phyloP scores from a whole-genome alignment of 805 yeast species.

The Teunomyces barrocoloradensis region DNA sequence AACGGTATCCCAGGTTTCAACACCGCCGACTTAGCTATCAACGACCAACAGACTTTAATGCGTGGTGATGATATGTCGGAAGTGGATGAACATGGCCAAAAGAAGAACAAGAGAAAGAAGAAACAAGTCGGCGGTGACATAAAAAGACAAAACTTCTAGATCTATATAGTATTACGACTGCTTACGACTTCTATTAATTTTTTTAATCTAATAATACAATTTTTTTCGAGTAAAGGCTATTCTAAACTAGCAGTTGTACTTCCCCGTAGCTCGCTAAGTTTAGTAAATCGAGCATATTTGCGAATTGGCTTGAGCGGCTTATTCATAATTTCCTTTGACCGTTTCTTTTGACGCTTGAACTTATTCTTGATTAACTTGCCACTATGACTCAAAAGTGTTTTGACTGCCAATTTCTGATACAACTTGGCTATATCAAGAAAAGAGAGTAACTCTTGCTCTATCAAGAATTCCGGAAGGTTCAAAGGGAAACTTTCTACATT shows the following conservation, averaged over 20 bases:
- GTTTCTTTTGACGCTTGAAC: conserved; percentile 15
- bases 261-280: conserved; percentile 19
- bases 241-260: not conserved
- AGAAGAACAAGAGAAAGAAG: conserved; percentile 37
- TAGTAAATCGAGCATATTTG: conserved; percentile 21
- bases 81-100: conserved; percentile 34
- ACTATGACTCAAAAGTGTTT: conserved; percentile 31
- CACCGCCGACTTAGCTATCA: conserved; percentile 61
- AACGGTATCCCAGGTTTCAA: conserved; percentile 80
- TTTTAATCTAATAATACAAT: not conserved
- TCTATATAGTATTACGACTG: not conserved
- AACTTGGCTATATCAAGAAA: conserved; percentile 33
- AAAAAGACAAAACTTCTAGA: conserved; percentile 35
- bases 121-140: conserved; percentile 35
- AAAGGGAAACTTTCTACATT: conserved; percentile 38
- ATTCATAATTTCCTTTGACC: conserved; percentile 11
- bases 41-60: conserved; percentile 43
- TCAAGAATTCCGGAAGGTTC: conserved; percentile 31
- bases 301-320: conserved; percentile 22
- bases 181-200: not conserved
- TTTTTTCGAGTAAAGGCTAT: not conserved
- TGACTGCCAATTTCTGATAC: conserved; percentile 30
- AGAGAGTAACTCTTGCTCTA: conserved; percentile 31
- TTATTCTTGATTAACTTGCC: conserved; percentile 38
- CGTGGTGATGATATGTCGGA: conserved; percentile 42